A percentile compares a stretch with the other conserved stretches of the same genome.
phyloP scores from a whole-genome alignment of 2,329 filamentous ascomycete species.

The Ceratocystis alfenasii region DNA sequence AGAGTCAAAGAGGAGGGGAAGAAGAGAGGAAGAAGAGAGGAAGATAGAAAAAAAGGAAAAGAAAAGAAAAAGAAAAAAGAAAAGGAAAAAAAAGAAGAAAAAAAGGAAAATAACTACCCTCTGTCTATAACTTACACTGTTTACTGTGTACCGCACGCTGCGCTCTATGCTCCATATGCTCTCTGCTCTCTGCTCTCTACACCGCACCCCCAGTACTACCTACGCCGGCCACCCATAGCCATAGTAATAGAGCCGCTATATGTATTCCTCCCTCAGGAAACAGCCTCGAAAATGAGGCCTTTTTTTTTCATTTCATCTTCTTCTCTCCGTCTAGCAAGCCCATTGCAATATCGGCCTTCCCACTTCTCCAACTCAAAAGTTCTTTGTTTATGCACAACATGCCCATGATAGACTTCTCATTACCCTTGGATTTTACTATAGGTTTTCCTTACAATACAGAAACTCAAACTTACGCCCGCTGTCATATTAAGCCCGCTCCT shows the following conservation, averaged over 20 bases:
- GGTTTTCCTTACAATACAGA: not conserved
- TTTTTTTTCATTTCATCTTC: not conserved
- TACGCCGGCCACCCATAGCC: not conserved
- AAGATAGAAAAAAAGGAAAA: no score
- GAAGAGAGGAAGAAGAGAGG: accelerated
- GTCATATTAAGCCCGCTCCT: constrained; percentile 8
- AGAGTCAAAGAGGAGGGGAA: no score
- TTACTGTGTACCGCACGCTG: no score
- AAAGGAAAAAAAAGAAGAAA: no score
- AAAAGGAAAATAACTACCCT: no score
- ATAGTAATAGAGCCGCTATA: not conserved
- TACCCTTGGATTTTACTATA: not conserved
- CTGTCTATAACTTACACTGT: no score
- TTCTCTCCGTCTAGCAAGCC: not conserved
- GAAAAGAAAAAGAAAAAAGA: no score
- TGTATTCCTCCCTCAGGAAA: not conserved
- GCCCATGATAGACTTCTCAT: not conserved
- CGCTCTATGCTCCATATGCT: no score
- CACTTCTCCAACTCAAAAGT: not conserved
- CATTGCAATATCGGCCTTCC: not conserved
- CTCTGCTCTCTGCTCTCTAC: no score
- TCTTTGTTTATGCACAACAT: constrained; percentile 4
- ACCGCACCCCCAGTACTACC: no score
- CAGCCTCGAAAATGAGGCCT: not conserved
- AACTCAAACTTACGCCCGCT: not conserved